A percentile compares a stretch with the other conserved stretches of the same genome.
Evolutionary conservation across 2,329 filamentous ascomycete genomes (phyloP).

Genomic region (Colletotrichum falcatum): DNA sequence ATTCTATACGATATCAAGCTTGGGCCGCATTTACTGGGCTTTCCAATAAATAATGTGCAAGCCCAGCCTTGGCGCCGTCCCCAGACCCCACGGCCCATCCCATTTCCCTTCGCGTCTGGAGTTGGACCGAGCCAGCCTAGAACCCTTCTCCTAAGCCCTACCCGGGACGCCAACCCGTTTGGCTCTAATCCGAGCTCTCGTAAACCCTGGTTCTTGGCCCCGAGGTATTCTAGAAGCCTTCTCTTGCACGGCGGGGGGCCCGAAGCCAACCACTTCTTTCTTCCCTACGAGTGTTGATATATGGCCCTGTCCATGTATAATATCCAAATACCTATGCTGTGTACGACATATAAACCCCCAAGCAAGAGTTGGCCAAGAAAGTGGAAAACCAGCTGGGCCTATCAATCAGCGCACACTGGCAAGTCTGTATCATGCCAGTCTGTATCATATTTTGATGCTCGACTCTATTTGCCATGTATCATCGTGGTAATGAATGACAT

Average conservation of each 20-base stretch:
- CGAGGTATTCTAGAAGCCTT: neutral
- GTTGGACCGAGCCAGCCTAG: no score
- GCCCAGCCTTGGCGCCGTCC: no score
- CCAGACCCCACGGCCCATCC: no score
- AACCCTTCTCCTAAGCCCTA: neutral
- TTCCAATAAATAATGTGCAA: no score
- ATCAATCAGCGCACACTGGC: neutral
- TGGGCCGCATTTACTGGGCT: no score
- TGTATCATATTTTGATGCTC: neutral
- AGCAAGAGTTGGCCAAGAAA: no score
- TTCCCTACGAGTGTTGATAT: no score
- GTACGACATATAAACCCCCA: fast-evolving
- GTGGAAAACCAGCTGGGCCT: fast-evolving
- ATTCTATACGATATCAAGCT: no score
- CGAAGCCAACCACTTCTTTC: neutral
- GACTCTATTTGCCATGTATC: neutral
- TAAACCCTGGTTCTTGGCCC: neutral
- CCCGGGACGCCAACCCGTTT: neutral
- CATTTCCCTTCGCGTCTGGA: no score
- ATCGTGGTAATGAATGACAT: neutral
- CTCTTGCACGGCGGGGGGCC: no score
- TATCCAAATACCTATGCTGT: neutral
- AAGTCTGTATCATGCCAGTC: no score
- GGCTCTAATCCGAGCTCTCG: neutral
- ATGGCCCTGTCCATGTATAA: neutral